phyloP scores from a whole-genome alignment of 192 early-diverging fungal genomes.

The Chytriomyces sp. region DNA sequence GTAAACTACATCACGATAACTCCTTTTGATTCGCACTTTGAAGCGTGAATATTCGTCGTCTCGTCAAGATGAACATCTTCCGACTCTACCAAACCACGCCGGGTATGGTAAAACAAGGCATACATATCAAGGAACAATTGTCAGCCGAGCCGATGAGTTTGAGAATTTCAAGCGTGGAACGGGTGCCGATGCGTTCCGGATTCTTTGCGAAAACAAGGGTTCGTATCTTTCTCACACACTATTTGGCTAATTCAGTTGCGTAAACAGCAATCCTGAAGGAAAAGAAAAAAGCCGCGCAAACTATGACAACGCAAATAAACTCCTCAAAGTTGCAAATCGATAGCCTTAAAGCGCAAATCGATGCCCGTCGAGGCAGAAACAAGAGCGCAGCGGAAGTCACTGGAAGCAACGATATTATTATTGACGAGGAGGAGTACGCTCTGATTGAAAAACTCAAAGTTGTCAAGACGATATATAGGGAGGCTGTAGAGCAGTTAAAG shows the following conservation, averaged over 20 bases:
- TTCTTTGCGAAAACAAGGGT: conserved; percentile 65
- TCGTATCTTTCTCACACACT: background rate
- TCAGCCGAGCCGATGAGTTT: conserved; percentile 58
- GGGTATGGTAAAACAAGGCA: background rate
- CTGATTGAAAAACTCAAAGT: conserved; percentile 43
- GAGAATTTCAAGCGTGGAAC: conserved; percentile 58
- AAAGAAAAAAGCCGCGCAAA: conserved; percentile 52
- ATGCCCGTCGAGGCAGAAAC: background rate
- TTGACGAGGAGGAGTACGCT: conserved; percentile 59
- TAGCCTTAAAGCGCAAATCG: conserved; percentile 39
- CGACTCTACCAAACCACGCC: conserved; percentile 24
- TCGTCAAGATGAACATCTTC: conserved; percentile 24
- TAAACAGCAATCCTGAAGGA: conserved; percentile 49
- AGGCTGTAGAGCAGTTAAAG: conserved; percentile 42
- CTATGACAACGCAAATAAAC: conserved; percentile 48
- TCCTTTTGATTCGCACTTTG: no score
- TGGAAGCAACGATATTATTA: conserved; percentile 37
- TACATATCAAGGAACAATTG: background rate
- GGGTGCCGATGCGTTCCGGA: conserved; percentile 55
- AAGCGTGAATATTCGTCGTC: conserved; percentile 24
- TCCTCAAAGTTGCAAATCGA: conserved; percentile 53
- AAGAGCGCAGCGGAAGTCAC: background rate
- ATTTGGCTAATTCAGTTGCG: background rate
- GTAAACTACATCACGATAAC: no score
- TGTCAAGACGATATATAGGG: conserved; percentile 52